Base-by-base conservation (phyloP, 73 alveolate species). In the Diophrys appendiculata region DNA sequence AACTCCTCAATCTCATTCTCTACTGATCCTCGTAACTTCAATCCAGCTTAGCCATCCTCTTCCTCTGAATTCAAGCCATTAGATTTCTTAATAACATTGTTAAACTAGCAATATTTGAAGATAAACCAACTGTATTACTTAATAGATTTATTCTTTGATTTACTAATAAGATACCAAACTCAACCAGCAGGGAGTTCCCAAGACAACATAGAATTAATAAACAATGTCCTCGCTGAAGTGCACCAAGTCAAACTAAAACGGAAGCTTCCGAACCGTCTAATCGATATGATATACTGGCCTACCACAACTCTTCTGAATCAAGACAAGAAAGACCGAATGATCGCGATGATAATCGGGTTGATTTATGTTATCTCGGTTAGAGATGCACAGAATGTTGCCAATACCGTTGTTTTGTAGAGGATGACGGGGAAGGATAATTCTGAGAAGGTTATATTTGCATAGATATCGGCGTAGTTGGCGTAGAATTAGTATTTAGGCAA, bases 291-390 rank as follows among this genome's bases (percentile, higher is more conserved):
- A 5, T 43, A 43, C 60, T 43, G 60, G 60, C 60, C 60, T 5
- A 5, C 5, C 5, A 18, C 18, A 43, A 43, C 60, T 18, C 5
- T 43, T 43, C 60, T 43, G n/a, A 11, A 5, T 18, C 5, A 5
- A 43, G 60, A 43, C 60, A 43, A 43, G 60, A 43, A 43, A 18
- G 60, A 43, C 60, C 60, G 60, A 43, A 43, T 43, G 60, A 43
- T 43, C n/a, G 60, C 60, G n/a, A 43, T 43, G 60, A 5, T 43
- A 43, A 43, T 43, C 18, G 60, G 60, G 5, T 18, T 43, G 5
- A 43, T 43, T 18, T 43, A 43, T 43, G 60, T 43, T 5, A 18
- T 43, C 60, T 11, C n/a, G n/a, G 5, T 43, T 43, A 18, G 5
- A 11, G n/a, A 5, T 11, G 60, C 60, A 11, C 5, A 11, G 60